Base-by-base conservation (phyloP, 2,329 filamentous ascomycete species). In the Fusarium virguliforme region DNA sequence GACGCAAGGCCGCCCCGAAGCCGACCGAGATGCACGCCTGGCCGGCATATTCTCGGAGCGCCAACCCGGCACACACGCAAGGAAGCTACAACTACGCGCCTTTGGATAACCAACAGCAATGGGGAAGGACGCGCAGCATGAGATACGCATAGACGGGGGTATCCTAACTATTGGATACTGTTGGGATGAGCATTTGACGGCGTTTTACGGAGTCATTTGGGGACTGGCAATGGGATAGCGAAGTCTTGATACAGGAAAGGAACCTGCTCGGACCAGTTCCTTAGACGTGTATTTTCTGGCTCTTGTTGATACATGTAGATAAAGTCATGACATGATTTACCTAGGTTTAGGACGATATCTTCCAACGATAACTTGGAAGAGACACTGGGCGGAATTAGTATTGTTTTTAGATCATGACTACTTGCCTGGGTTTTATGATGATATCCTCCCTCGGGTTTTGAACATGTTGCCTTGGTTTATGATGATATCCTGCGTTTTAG, bases 81-180 rank as follows among this genome's bases (percentile, higher is more conserved):
- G 70, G 67, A 30, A 51, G 35, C 15, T 77, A 77, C 35, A 60
- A 57, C 35, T 76, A 77, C 28, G 59, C 70, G 3, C 74, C 75
- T 8, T 34, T 76, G 34, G 60, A 68, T 35, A 57, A 64, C 18
- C 67, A 68, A 34, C 65, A 67, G 12, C 68, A 71, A 50, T 74
- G 68, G 70, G 53, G 60, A 38, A 71, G 75, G 7, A 67, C 64
- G 32, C 74, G 71, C 35, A 77, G 75, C 59, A 75, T 75, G 75
- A 75, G 78, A 70, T 79, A 79, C 64, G 78, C 78, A 63, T 79
- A 75, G 64, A 57, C 43, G 46, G 24, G 12, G 26, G 22, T 12
- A 32, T 28, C 50, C 18, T 18, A 30, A 51, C 58, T 60, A 38
- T 54, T 38, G 41, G 56, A 40, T 63, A 69, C 60, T 18, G 18